A percentile compares a stretch with the other conserved stretches of the same genome.
Conservation (phyloP, 176 grass and related monocot genomes). For the Pontederia paniculata region DNA sequence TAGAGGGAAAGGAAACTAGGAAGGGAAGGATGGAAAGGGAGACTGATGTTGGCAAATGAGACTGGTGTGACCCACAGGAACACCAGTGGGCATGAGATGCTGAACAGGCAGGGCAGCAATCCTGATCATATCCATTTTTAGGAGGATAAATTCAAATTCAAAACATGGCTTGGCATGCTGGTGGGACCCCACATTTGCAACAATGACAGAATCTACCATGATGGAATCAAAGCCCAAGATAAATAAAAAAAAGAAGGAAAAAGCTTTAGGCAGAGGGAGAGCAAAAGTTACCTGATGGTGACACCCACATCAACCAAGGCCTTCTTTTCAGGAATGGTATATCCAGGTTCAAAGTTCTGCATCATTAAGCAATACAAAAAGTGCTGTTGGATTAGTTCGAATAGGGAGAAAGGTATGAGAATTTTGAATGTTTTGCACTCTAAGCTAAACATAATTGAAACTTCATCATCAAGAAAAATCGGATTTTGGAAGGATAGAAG, state of each 20-base stretch:
- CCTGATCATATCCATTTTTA: neutral
- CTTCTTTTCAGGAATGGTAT: constrained; percentile 61
- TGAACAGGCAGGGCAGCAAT: neutral
- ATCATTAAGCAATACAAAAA: constrained; percentile 13
- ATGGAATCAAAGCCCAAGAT: constrained; percentile 16
- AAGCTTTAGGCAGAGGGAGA: neutral
- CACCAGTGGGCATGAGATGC: neutral
- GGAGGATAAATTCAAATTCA: constrained; percentile 10
- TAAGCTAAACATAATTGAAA: constrained; percentile 1
- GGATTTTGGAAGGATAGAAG: neutral
- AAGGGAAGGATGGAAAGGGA: too few relatives aligned
- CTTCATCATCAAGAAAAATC: neutral
- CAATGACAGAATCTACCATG: neutral
- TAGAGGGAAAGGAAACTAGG: too few relatives aligned
- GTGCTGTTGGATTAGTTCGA: constrained; percentile 2
- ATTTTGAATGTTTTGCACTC: constrained; percentile 4
- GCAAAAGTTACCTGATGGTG: constrained; percentile 41
- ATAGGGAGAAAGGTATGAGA: neutral
- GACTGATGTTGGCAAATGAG: too few relatives aligned
- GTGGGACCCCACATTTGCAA: neutral
- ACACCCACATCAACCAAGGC: constrained; percentile 34
- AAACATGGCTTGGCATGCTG: neutral
- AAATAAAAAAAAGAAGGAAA: neutral
- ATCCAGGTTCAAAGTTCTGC: constrained; percentile 71
- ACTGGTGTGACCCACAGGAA: neutral